phyloP scores from a whole-genome alignment of 208 protist species.

The Trypanosoma mega region DNA sequence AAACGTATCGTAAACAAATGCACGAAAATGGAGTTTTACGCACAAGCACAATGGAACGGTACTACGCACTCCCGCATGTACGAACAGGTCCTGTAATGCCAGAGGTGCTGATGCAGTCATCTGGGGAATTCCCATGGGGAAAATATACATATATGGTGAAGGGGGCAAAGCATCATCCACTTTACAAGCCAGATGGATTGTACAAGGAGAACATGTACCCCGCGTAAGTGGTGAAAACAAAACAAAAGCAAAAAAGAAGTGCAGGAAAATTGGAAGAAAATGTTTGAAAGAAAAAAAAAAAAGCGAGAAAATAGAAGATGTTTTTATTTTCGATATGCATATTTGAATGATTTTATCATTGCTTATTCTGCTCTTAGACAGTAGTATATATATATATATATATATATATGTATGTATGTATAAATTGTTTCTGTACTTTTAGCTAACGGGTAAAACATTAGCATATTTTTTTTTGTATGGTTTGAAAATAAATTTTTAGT shows the following conservation, averaged over 20 bases:
- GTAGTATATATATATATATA: constrained; percentile 1
- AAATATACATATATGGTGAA: constrained; percentile 56
- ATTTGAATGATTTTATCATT: too few species aligned
- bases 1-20: constrained; percentile 34
- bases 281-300: too few species aligned
- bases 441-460: not conserved
- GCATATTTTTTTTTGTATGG: constrained; percentile 1
- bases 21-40: constrained; percentile 52
- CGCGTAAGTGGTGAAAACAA: constrained; percentile 20
- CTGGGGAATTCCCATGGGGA: constrained; percentile 53
- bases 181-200: constrained; percentile 52
- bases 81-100: constrained; percentile 60
- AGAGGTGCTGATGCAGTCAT: constrained; percentile 37
- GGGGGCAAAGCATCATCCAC: constrained; percentile 45
- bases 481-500: not conserved
- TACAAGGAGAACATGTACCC: constrained; percentile 69
- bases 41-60: constrained; percentile 67
- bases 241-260: not conserved
- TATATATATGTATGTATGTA: not conserved
- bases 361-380: too few species aligned
- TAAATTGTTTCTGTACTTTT: not conserved
- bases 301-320: not conserved
- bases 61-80: constrained; percentile 72
- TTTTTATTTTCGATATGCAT: too few species aligned
- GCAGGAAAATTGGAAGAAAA: too few species aligned